Base-by-base conservation (phyloP, 352 stramenopile species). In the Halophytophthora batemanensis region DNA sequence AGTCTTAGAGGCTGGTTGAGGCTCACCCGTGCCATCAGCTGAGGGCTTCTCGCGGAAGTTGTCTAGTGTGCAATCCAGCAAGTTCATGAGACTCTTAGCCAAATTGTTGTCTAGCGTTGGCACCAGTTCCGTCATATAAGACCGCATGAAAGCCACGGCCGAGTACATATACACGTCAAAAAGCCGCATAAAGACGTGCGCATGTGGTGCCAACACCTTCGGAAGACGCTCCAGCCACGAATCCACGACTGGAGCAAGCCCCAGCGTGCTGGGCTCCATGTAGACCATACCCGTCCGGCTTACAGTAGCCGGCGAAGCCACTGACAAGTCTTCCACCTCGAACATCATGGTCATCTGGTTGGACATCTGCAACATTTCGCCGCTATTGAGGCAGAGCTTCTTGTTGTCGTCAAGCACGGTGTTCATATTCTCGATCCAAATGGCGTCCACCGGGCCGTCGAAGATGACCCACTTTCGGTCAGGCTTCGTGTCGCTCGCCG, bases 371-470 rank as follows among this genome's bases (percentile, higher is more conserved):
- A 98, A 71, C 64, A 97, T 97, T 68, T 98, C 93, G 3, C 94
- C 94, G 48, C 77, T 96, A 43, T 96, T 96, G 2, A 98, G 64
- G 48, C 90, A 98, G 1, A 98, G 64, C 55, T 97, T 97, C 64
- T 98, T 98, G 74, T 98, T 98, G 56, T 98, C 92, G 46, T 98
- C 93, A 14, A 98, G 77, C 36, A 98, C 93, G 0, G 93, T 98
- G 70, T 98, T 98, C 93, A 98, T 98, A 64, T 97, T 97, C 61
- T 98, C 93, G 64, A 98, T 98, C 93, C 93, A 98, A 58, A 98
- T 96, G 1, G 93, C 89, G 69, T 98, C 93, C 1, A 98, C 93
- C 0, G 93, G 93, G 0, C 93, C 93, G 50, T 98, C 93, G 58
- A 98, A 98, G 37, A 98, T 90, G 39, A 98, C 87, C 92, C 92